Base-by-base conservation (phyloP, 495 filamentous ascomycete species). In the Neurospora sp. region DNA sequence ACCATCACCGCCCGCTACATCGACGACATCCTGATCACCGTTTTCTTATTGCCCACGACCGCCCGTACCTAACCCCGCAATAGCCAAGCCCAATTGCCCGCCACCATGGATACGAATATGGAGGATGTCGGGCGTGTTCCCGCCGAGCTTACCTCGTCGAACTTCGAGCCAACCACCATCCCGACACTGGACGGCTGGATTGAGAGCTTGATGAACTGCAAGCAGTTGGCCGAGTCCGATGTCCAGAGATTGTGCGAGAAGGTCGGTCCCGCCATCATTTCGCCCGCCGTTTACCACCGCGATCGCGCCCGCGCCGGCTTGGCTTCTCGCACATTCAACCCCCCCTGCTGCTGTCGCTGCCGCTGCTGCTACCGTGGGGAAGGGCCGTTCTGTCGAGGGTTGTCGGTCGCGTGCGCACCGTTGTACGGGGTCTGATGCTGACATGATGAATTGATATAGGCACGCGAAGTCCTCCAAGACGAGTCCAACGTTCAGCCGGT, bases 401-500 rank as follows among this genome's bases (percentile, higher is more conserved):
- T 69, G 44, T 74, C 69, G 68, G 75, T 76, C 75, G 78, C 72
- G 75, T 73, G 74, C 69, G 53, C 53, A 65, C 53, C 53, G 14
- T 18, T 65, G 53, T 65, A 65, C 68, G 48, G 44, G 69, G n/a
- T 53, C 35, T 22, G 40, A 22, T 41, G 40, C 40, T 70, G 40
- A 69, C 39, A 69, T 35, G 44, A 61, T 61, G n/a, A 42, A 70
- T 53, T 76, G 68, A 53, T 69, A 38, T 76, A 98, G 94, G 96
- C 96, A 74, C 88, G 95, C 84, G 96, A 98, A 80, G 94, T 99
- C 69, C 87, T 99, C 74, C 93, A 97, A 83, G 93, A 97, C 31
- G 96, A 99, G 84, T 97, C 94, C 68, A 99, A 99, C 79, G 96
- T 99, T 74, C 96, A 99, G 85, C 96, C 96, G 79, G 96, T 99